Percentiles rank a stretch among this genome's conserved stretches.
Conservation (phyloP, 2,329 filamentous ascomycete species). For the Penicillium sp. region DNA sequence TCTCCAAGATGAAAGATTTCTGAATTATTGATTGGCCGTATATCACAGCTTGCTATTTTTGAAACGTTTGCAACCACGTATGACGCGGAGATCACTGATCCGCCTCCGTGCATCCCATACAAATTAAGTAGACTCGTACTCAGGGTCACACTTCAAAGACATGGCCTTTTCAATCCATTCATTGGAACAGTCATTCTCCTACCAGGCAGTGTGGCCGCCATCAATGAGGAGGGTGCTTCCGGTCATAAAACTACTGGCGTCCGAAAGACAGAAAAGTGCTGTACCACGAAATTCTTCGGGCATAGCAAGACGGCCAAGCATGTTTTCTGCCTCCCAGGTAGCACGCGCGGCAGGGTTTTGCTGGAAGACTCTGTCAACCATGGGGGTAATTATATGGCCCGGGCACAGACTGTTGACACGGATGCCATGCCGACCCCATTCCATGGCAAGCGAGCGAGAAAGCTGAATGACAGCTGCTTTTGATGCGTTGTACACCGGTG, state of each 20-base stretch:
- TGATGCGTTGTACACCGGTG: slow-evolving; percentile 54
- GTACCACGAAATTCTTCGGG: slow-evolving; percentile 65
- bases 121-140: background rate
- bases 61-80: no score
- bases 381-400: slow-evolving; percentile 63
- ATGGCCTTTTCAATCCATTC: no score
- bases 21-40: no score
- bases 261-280: slow-evolving; percentile 67
- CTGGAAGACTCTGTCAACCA: slow-evolving; percentile 79
- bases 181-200: slow-evolving; percentile 1
- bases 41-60: no score
- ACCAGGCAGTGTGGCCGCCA: slow-evolving; percentile 64
- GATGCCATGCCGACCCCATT: slow-evolving; percentile 55
- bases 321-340: slow-evolving; percentile 49
- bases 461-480: slow-evolving; percentile 59
- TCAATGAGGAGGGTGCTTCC: slow-evolving; percentile 70
- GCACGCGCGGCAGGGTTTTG: slow-evolving; percentile 65
- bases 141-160: background rate
- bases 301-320: slow-evolving; percentile 56
- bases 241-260: slow-evolving; percentile 71
- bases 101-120: background rate
- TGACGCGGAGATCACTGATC: no score
- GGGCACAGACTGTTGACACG: slow-evolving; percentile 58
- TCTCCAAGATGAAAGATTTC: no score
- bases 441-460: slow-evolving; percentile 53